Conservation (phyloP, 306 rosid genomes). For the Casuarina glauca region DNA sequence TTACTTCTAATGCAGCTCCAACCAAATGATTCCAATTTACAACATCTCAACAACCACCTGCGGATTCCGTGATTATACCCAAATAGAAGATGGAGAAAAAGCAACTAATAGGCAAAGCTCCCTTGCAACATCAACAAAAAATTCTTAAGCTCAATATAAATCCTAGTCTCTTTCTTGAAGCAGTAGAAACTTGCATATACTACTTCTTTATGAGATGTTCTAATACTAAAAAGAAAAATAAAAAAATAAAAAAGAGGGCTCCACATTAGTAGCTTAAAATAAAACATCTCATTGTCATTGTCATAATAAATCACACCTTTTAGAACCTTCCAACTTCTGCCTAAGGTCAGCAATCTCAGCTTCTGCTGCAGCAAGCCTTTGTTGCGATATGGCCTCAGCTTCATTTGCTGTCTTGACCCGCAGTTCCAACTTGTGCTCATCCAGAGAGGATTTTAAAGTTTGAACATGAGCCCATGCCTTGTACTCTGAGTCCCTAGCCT, state of each 20-base stretch:
- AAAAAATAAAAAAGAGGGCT: background rate
- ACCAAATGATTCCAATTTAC: background rate
- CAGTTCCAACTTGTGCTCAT: slow-evolving; percentile 77
- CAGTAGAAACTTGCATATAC: background rate
- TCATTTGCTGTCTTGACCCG: slow-evolving; percentile 95
- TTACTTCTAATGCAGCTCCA: background rate
- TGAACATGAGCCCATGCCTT: slow-evolving; percentile 86
- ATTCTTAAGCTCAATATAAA: background rate
- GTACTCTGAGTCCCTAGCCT: slow-evolving; percentile 82
- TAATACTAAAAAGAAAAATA: background rate
- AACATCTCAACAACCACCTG: background rate
- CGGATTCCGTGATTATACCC: background rate
- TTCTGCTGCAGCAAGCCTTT: slow-evolving; percentile 94
- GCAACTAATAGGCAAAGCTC: background rate
- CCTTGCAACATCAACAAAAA: background rate
- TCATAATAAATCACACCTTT: slow-evolving; percentile 48
- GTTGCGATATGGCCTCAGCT: slow-evolving; percentile 91
- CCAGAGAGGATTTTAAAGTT: slow-evolving; percentile 76
- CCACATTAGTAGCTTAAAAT: slow-evolving; percentile 9
- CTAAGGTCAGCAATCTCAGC: slow-evolving; percentile 84
- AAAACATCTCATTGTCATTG: slow-evolving; percentile 6
- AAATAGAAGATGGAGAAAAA: background rate
- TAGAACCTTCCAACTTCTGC: slow-evolving; percentile 71
- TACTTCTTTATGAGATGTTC: background rate
- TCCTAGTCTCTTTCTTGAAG: background rate